Evolutionary conservation across 2,329 filamentous ascomycete species (phyloP), one percentile per base, ranked within the genome.

Genomic region (Colletotrichum paranaense): DNA sequence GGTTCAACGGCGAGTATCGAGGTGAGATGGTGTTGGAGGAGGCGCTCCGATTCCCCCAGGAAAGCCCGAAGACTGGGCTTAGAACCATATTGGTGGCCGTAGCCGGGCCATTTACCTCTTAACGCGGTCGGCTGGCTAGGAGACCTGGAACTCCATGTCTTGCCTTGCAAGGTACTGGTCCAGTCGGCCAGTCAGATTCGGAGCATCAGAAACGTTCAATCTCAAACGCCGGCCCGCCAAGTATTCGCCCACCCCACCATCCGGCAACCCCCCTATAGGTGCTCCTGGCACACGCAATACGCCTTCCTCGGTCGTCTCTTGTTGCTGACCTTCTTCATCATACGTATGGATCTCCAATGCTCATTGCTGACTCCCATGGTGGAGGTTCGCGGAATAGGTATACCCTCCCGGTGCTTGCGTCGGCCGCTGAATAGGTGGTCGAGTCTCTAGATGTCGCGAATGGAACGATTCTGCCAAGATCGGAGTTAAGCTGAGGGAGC

Each of bases 131-230:
- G 60, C 28, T 73, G 57, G 57, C 46, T 55, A 30, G 53, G 60
- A 56, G 60, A 62, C 67, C 26, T 56, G 59, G 55, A 55, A 59
- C 32, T 59, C 59, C 60, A 65, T 62, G 60, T 55, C 24, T 38
- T 53, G 42, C 42, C 42, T 66, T 28, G 46, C 26, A 26, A 24
- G 30, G 58, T 42, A 60, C 35, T 58, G 52, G 16, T n/a, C 52
- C 58, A 57, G 14, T 22, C 65, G 24, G 52, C 69, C 66, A 69
- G 66, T 73, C 70, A 70, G 59, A 49, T 73, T 73, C 67, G 70
- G 60, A 57, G 67, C 60, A 56, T 62, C 70, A 73, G 70, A 73
- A 73, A 73, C 70, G 60, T 73, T 73, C 67, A 70, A 73, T 65
- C 67, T 70, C 60, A 73, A 73, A 73, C 70, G 67, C 67, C 67